phyloP scores from a whole-genome alignment of 2,329 filamentous ascomycete species.

The Aspergillus alliaceus region DNA sequence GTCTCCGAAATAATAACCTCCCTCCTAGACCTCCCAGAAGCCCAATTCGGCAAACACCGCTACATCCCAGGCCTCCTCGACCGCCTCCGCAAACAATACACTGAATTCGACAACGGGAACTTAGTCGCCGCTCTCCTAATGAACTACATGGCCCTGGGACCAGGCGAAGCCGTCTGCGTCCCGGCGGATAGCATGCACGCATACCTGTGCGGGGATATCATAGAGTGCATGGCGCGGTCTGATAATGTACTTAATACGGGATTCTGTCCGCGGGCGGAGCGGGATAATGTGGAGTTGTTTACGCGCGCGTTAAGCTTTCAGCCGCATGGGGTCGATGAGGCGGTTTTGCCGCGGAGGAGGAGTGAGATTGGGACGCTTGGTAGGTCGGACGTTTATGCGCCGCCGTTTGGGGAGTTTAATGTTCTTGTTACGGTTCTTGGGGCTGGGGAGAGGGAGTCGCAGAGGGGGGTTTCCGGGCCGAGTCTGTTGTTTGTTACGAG shows the following conservation, averaged over 20 bases:
- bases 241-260: slow-evolving; percentile 75
- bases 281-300: slow-evolving; percentile 66
- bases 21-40: slow-evolving; percentile 50
- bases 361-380: slow-evolving; percentile 57
- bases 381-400: slow-evolving; percentile 63
- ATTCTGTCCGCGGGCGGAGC: slow-evolving; percentile 67
- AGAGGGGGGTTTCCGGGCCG: slow-evolving; percentile 59
- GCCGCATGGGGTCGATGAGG: slow-evolving; percentile 59
- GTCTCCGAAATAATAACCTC: slow-evolving; percentile 56
- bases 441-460: slow-evolving; percentile 58
- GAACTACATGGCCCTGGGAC: slow-evolving; percentile 68
- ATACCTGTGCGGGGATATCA: slow-evolving; percentile 70
- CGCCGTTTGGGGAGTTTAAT: slow-evolving; percentile 71
- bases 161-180: slow-evolving; percentile 69
- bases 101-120: slow-evolving; percentile 62
- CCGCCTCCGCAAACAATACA: slow-evolving; percentile 65
- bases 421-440: slow-evolving; percentile 62
- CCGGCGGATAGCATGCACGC: slow-evolving; percentile 74
- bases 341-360: slow-evolving; percentile 52
- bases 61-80: slow-evolving; percentile 67
- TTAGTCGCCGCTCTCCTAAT: slow-evolving; percentile 70
- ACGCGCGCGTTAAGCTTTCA: slow-evolving; percentile 62
- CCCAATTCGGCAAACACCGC: slow-evolving; percentile 51
- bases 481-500: slow-evolving; percentile 63
- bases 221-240: slow-evolving; percentile 75